A percentile compares a stretch with the other conserved stretches of the same genome.
phyloP scores from a whole-genome alignment of 129 eudicot species.

The Heracleum sosnowskyi region DNA sequence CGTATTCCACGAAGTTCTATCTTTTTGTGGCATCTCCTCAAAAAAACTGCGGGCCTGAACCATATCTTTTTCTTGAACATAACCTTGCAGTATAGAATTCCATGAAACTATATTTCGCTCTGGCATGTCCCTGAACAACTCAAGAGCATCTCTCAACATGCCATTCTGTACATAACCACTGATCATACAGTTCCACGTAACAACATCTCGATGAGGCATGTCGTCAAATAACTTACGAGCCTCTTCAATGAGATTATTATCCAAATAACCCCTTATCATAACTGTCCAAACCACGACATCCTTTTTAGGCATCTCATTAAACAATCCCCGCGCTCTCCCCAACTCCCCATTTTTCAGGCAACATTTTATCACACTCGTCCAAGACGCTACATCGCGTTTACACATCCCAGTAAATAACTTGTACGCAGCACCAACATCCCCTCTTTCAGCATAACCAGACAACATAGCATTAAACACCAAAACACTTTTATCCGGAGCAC shows the following conservation, averaged over 20 bases:
- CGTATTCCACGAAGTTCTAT: constrained; percentile 63
- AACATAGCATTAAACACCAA: constrained; percentile 42
- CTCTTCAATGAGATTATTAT: constrained; percentile 25
- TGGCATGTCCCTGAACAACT: constrained; percentile 53
- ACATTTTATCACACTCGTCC: constrained; percentile 52
- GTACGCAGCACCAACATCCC: constrained; percentile 34
- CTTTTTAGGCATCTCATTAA: constrained; percentile 38
- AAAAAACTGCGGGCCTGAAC: constrained; percentile 33
- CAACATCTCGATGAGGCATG: constrained; percentile 42
- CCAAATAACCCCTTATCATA: constrained; percentile 36
- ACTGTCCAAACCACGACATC: constrained; percentile 49
- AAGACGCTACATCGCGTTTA: constrained; percentile 53
- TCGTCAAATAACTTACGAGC: constrained; percentile 32
- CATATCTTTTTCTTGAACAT: constrained; percentile 41
- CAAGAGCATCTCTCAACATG: constrained; percentile 34
- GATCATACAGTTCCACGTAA: constrained; percentile 72
- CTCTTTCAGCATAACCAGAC: constrained; percentile 46
- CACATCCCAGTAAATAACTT: constrained; percentile 37
- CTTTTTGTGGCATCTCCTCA: constrained; percentile 34
- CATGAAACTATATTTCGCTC: constrained; percentile 49
- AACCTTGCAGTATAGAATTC: constrained; percentile 56
- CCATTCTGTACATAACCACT: constrained; percentile 39
- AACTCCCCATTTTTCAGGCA: constrained; percentile 28
- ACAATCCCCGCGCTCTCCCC: constrained; percentile 33
- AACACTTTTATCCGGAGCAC: constrained; percentile 30